These are phyloP conservation scores for Nemania sp. DNA, from an alignment of 2,329 filamentous ascomycete genomes.

Conservation along the genomic window DNA sequence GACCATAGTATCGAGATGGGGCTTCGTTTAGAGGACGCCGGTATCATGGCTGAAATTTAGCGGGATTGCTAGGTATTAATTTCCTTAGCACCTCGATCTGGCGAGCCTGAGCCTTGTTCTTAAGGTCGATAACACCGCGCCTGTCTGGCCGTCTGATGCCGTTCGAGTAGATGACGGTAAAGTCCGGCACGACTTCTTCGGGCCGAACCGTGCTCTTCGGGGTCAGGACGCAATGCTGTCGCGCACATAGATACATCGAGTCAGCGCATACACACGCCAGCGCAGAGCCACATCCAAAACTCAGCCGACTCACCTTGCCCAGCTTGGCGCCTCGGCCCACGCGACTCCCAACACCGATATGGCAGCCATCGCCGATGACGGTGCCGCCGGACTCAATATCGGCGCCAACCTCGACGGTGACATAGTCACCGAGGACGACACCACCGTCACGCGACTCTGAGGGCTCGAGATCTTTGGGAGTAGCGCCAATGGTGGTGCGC, in stretches of 20 bases:
- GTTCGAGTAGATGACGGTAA: constrained; percentile 70
- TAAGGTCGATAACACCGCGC: constrained; percentile 63
- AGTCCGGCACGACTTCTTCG: constrained; percentile 63
- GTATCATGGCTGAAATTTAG: constrained; percentile 50
- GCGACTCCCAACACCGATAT: constrained; percentile 61
- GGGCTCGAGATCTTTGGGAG: constrained; percentile 36
- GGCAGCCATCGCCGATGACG: constrained; percentile 62
- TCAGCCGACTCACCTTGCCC: constrained; percentile 55
- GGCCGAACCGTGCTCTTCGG: constrained; percentile 62
- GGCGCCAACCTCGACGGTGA: constrained; percentile 62
- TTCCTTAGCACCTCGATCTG: constrained; percentile 69
- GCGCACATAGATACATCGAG: background rate
- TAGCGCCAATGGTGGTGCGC: constrained; percentile 58
- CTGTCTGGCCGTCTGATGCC: constrained; percentile 61
- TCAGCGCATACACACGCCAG: too few relatives aligned
- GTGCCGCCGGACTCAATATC: constrained; percentile 65
- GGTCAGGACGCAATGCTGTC: constrained; percentile 71
- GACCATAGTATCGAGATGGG: background rate
- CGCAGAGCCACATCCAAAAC: too few relatives aligned
- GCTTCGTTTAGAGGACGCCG: too few relatives aligned
- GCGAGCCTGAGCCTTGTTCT: constrained; percentile 65
- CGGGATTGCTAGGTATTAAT: constrained; percentile 67
- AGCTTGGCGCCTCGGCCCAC: constrained; percentile 64
- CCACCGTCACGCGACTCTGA: constrained; percentile 52
- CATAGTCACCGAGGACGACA: constrained; percentile 62